These are phyloP conservation scores for Leptographium lundbergii DNA, from an alignment of 2,329 filamentous ascomycete genomes.

Conservation along the genomic window DNA sequence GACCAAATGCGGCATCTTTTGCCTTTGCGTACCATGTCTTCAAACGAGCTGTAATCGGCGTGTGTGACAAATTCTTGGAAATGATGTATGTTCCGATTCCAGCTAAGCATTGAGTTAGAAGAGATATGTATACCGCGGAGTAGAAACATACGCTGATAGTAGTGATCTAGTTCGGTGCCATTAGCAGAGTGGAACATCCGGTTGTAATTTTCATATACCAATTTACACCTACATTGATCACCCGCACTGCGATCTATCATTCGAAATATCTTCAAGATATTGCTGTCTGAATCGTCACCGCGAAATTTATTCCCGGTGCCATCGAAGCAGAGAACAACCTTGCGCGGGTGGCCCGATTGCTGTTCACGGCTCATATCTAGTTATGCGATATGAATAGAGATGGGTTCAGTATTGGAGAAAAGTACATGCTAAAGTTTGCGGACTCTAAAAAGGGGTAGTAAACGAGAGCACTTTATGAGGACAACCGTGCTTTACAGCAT, in stretches of 20 bases:
- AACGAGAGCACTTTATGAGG: too few relatives aligned
- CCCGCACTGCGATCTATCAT: conserved; percentile 52
- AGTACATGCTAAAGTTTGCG: too few relatives aligned
- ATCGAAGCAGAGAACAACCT: conserved; percentile 50
- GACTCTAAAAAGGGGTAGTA: too few relatives aligned
- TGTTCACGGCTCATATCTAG: background rate
- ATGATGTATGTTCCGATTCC: conserved; percentile 65
- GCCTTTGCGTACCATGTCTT: conserved; percentile 58
- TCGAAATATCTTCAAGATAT: conserved; percentile 58
- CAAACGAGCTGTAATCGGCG: conserved; percentile 40
- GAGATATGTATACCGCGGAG: background rate
- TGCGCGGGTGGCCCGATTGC: conserved; percentile 17
- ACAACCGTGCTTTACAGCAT: too few relatives aligned
- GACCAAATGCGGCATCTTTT: conserved; percentile 69
- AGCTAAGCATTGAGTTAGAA: conserved; percentile 21
- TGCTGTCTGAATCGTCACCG: conserved; percentile 49
- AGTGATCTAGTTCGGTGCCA: conserved; percentile 29
- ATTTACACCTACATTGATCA: conserved; percentile 37
- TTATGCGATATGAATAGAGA: too few relatives aligned
- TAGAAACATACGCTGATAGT: conserved; percentile 42
- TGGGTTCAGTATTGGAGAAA: too few relatives aligned
- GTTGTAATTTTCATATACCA: background rate
- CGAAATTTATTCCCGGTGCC: conserved; percentile 53
- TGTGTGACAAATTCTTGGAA: conserved; percentile 45
- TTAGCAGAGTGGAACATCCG: background rate